Base-by-base conservation (phyloP, 495 filamentous ascomycete species). In the Neurospora cerealis region DNA sequence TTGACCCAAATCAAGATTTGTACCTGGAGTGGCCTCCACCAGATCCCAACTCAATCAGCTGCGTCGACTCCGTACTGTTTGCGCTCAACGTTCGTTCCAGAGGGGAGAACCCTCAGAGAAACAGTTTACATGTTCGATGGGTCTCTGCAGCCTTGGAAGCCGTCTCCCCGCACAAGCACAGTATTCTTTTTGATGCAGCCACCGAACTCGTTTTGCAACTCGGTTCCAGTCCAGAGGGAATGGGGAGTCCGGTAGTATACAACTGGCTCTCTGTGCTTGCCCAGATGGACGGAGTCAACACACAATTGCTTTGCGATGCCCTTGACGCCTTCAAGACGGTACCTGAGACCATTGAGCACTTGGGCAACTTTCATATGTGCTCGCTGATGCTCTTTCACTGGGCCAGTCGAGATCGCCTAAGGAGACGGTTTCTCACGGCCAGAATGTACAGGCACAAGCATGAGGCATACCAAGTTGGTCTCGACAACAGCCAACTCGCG, bases 181-280 rank as follows among this genome's bases (percentile, higher is more conserved):
- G 70, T n/a, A 24, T 15, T 0, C 72, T 80, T 15, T 72, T 81
- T 10, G 28, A 72, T 36, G 74, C 60, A 8, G 75, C 74, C 10
- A 70, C 77, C 8, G 42, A 74, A 11, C 71, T 77, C 17, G 71
- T 74, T 28, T 34, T 75, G 19, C 62, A 72, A 17, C 70, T 40
- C 38, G 70, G 28, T 15, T 17, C 62, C 1, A 17, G 66, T n/a
- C 28, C 44, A 13, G 13, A 21, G 3, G 42, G 21, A 1, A 39
- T 48, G 19, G n/a, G 36, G 11, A 34, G 37, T 42, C 46, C 37
- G 28, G 41, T 79, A 71, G 74, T 69, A 48, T 79, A 78, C 73
- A 75, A 60, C 48, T 81, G 79, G 79, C 77, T 82, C 34, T 72
- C 72, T 62, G 73, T 78, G 40, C 73, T 82, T 7, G 80, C 81